Evolutionary conservation across 768 basidiomycete genomes (phyloP).

Genomic region (Strobilomyces dryophilus): DNA sequence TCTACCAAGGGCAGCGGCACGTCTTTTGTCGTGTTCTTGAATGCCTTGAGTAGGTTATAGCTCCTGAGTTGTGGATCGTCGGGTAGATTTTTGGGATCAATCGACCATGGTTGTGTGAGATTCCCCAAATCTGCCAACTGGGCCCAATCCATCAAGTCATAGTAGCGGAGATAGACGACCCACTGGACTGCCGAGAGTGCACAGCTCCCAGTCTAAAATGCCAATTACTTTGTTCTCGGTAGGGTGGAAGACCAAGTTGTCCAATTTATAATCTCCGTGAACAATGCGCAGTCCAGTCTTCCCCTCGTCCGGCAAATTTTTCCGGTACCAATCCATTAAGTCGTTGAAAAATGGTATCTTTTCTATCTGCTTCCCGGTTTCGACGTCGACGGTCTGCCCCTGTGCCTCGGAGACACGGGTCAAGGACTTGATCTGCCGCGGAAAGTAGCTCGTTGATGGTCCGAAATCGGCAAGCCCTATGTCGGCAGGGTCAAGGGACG

Average conservation of each 20-base stretch:
- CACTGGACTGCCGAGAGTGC: conserved; percentile 90
- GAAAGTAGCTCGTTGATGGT: conserved; percentile 78
- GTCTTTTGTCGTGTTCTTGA: conserved; percentile 55
- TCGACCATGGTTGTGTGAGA: conserved; percentile 79
- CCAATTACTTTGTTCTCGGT: conserved; percentile 91
- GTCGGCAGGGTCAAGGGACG: conserved; percentile 55
- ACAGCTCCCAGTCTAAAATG: conserved; percentile 96
- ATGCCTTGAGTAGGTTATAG: conserved; percentile 43
- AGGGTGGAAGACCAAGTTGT: conserved; percentile 93
- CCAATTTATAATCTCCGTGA: conserved; percentile 97
- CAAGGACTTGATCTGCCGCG: conserved; percentile 91
- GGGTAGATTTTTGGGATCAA: conserved; percentile 43
- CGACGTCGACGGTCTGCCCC: conserved; percentile 61
- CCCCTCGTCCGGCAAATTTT: conserved; percentile 71
- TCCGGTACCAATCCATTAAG: conserved; percentile 71
- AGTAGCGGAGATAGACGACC: conserved; percentile 21
- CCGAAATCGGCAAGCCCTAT: conserved; percentile 73
- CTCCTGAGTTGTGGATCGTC: conserved; percentile 11
- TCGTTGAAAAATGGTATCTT: conserved; percentile 73
- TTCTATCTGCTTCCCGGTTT: conserved; percentile 56
- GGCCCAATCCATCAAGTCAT: background rate
- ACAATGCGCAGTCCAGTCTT: conserved; percentile 81
- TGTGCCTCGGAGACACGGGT: conserved; percentile 78
- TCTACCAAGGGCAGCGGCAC: conserved; percentile 65
- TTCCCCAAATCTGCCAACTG: conserved; percentile 89